Conservation (phyloP, 768 basidiomycete genomes). For the Tricholoma matsutake region DNA sequence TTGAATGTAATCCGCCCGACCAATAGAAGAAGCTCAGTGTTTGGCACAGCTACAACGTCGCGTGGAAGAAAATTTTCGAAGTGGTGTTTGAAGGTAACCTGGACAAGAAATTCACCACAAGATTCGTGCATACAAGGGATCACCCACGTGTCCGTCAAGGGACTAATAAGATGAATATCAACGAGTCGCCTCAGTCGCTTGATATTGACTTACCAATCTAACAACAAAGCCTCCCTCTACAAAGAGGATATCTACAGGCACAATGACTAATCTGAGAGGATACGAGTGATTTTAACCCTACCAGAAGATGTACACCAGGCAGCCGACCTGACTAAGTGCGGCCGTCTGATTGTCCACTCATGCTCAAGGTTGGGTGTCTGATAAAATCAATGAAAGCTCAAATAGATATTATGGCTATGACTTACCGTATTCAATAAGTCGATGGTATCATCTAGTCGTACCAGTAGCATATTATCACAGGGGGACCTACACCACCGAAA, state of each 20-base stretch:
- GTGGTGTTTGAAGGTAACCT: neutral
- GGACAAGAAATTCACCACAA: neutral
- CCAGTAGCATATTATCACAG: conserved; percentile 2
- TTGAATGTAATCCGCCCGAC: neutral
- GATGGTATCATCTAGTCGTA: conserved; percentile 10
- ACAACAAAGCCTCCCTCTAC: conserved; percentile 11
- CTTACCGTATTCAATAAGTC: conserved; percentile 8
- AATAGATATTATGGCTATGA: neutral
- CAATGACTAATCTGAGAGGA: neutral
- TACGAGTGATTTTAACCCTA: neutral
- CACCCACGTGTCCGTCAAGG: conserved; percentile 6
- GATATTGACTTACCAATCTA: conserved; percentile 7
- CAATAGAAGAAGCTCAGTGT: neutral
- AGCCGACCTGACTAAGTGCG: conserved; percentile 10
- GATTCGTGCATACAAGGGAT: neutral
- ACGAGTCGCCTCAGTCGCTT: neutral
- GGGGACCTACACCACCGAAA: conserved; percentile 5
- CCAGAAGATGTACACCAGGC: conserved; percentile 5
- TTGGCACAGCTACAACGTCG: neutral
- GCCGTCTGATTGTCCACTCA: conserved; percentile 3
- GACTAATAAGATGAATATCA: conserved; percentile 1
- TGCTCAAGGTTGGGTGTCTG: neutral
- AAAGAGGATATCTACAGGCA: conserved; percentile 9
- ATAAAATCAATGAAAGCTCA: neutral
- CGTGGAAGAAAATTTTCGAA: conserved; percentile 2